These are phyloP conservation scores for Entomortierella parvispora DNA, from an alignment of 192 early-diverging fungal genomes.

Conservation along the genomic window DNA sequence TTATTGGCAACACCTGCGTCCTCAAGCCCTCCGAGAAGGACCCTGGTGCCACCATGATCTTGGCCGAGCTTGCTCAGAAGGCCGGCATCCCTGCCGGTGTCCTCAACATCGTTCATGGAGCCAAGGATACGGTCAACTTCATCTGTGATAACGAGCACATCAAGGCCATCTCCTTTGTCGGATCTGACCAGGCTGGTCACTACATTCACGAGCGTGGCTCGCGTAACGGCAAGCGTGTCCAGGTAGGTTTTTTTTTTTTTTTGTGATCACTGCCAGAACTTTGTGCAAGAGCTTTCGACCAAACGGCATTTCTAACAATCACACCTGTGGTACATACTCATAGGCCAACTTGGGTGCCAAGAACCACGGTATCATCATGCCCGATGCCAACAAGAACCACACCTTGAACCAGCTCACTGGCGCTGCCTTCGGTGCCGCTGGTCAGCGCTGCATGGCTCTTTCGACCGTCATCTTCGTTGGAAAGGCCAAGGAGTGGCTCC, in stretches of 20 bases:
- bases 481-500: conserved; percentile 82
- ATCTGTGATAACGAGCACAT: conserved; percentile 86
- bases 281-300: too few species aligned
- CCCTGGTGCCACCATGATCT: conserved; percentile 91
- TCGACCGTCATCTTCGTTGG: conserved; percentile 94
- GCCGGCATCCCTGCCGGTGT: conserved; percentile 93
- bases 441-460: conserved; percentile 98
- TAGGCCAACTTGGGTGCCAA: conserved; percentile 94
- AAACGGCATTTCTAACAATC: not conserved
- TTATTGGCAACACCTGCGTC: conserved; percentile 89
- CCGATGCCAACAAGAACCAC: conserved; percentile 95
- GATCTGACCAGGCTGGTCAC: conserved; percentile 86
- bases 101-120: conserved; percentile 93
- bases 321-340: not conserved
- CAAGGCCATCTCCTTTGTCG: conserved; percentile 95
- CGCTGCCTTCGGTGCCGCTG: conserved; percentile 97
- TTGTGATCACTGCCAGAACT: not conserved
- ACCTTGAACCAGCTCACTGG: conserved; percentile 92
- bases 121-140: conserved; percentile 88
- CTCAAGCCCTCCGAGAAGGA: conserved; percentile 96
- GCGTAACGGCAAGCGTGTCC: conserved; percentile 93
- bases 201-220: conserved; percentile 90
- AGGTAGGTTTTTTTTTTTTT: conserved; percentile 54
- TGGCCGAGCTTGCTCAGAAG: conserved; percentile 87
- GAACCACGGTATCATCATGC: conserved; percentile 96